Evolutionary conservation across 768 basidiomycete species (phyloP).

Genomic region (Terana coerulea): DNA sequence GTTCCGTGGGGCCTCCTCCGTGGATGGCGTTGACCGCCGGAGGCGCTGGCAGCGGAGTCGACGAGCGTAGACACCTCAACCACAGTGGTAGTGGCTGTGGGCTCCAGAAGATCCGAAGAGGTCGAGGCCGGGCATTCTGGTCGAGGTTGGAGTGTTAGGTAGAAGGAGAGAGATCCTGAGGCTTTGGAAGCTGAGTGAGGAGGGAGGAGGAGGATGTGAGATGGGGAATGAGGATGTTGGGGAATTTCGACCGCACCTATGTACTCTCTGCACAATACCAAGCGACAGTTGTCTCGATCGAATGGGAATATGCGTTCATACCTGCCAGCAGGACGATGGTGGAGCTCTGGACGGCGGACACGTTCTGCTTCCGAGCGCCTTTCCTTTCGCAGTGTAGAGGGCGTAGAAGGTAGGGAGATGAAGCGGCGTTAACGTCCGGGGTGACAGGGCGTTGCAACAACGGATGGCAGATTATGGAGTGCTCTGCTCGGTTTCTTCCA

Average conservation of each 20-base stretch:
- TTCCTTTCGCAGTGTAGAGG: not conserved
- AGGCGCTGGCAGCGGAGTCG: not conserved
- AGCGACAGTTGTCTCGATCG: too few species aligned
- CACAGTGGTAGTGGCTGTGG: conserved; percentile 13
- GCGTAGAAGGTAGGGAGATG: conserved; percentile 7
- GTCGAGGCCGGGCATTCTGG: conserved; percentile 25
- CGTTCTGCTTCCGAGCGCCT: not conserved
- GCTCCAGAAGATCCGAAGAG: conserved; percentile 18
- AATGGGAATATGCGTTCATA: too few species aligned
- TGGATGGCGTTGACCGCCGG: not conserved
- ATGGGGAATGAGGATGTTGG: not conserved
- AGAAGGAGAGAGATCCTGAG: too few species aligned
- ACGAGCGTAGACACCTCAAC: conserved; percentile 11
- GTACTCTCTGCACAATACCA: too few species aligned
- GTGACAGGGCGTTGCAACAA: not conserved
- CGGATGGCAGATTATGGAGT: too few species aligned
- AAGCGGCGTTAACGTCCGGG: conserved; percentile 8
- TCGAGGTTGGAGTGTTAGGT: too few species aligned
- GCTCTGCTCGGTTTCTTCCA: too few species aligned
- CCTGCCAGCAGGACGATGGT: too few species aligned
- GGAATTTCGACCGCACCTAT: not conserved
- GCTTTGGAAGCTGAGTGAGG: not conserved
- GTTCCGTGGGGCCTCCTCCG: conserved; percentile 5
- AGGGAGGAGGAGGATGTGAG: not conserved
- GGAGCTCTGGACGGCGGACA: too few species aligned